Conservation (phyloP, 257 asterid species). For the Solanum clarkiae region DNA sequence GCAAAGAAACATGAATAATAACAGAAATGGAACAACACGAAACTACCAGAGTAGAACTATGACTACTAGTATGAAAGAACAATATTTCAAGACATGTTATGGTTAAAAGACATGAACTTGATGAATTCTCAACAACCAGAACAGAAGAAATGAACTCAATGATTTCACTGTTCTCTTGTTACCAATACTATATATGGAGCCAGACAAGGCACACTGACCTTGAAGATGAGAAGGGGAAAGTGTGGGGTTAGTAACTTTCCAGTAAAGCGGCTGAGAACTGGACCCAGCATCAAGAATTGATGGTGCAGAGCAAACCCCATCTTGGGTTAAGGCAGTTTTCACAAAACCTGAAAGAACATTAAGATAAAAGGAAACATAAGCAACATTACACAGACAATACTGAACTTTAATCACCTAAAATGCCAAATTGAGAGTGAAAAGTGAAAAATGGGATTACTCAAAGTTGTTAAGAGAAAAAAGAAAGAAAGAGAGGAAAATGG, state of each 20-base stretch:
- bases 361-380: not conserved
- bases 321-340: slow-evolving; percentile 20
- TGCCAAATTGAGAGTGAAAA: not conserved
- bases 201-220: slow-evolving; percentile 24
- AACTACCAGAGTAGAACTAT: not conserved
- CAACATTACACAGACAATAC: not conserved
- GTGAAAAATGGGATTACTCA: slow-evolving; percentile 14
- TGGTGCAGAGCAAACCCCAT: slow-evolving; percentile 76
- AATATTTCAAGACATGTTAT: not conserved
- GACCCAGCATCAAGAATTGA: slow-evolving; percentile 29
- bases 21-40: not conserved
- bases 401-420: not conserved
- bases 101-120: not conserved
- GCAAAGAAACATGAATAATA: not conserved
- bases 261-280: slow-evolving; percentile 47
- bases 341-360: slow-evolving; percentile 27
- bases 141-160: not conserved
- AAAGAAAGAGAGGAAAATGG: slow-evolving; percentile 10
- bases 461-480: slow-evolving; percentile 10
- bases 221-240: slow-evolving; percentile 86
- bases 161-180: not conserved
- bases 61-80: not conserved
- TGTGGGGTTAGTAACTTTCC: slow-evolving; percentile 88
- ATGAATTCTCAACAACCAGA: not conserved
- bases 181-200: not conserved